Evolutionary conservation across 768 basidiomycete genomes (phyloP).

Genomic region (Boletus huronensis): DNA sequence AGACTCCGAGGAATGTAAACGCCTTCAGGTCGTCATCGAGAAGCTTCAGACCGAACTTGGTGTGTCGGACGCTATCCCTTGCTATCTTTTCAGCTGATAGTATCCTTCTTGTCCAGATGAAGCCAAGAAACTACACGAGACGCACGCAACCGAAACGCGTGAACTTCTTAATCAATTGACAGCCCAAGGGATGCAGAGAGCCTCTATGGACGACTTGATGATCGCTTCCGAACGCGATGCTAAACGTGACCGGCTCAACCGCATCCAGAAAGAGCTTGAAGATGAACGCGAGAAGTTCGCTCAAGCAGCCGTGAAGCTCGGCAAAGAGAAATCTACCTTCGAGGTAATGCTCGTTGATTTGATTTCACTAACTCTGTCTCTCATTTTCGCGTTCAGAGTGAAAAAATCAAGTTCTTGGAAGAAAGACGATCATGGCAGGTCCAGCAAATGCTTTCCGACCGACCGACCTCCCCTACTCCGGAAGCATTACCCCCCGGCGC

Average conservation of each 20-base stretch:
- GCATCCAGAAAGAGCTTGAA: constrained; percentile 55
- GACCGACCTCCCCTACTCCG: constrained; percentile 39
- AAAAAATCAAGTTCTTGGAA: constrained; percentile 57
- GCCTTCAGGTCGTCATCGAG: constrained; percentile 48
- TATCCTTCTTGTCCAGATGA: constrained; percentile 34
- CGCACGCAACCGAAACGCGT: constrained; percentile 44
- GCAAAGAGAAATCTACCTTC: constrained; percentile 58
- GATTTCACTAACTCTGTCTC: not conserved
- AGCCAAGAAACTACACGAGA: constrained; percentile 44
- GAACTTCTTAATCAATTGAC: constrained; percentile 55
- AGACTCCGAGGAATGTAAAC: constrained; percentile 43
- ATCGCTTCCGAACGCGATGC: constrained; percentile 50
- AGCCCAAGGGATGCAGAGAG: constrained; percentile 34
- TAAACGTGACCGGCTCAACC: constrained; percentile 52
- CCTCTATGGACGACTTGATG: constrained; percentile 46
- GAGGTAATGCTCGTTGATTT: constrained; percentile 48
- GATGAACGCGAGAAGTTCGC: constrained; percentile 62
- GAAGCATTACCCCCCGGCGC: constrained; percentile 23
- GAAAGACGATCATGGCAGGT: constrained; percentile 76
- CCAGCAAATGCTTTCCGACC: constrained; percentile 56
- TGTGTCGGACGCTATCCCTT: constrained; percentile 26
- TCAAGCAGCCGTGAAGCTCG: constrained; percentile 58
- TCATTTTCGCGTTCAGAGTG: constrained; percentile 42
- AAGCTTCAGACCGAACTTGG: constrained; percentile 58
- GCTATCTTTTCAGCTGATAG: constrained; percentile 9